phyloP scores from a whole-genome alignment of 2,329 filamentous ascomycete species.

The Calonectria honghensis region DNA sequence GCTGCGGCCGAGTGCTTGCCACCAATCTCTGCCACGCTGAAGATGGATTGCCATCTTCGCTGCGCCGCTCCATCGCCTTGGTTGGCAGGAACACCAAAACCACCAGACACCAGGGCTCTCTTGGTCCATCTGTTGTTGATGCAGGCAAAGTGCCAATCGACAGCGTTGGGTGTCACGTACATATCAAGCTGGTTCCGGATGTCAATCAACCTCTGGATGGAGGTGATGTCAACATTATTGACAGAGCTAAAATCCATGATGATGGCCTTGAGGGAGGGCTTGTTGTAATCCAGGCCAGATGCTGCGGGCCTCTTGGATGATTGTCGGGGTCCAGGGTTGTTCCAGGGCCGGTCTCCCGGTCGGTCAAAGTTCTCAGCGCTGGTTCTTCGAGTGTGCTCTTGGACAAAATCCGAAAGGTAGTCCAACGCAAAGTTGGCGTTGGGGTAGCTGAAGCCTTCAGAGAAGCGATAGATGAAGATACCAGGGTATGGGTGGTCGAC shows the following conservation, averaged over 20 bases:
- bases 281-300: conserved; percentile 62
- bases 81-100: conserved; percentile 88
- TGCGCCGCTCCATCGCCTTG: conserved; percentile 64
- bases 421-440: conserved; percentile 94
- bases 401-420: conserved; percentile 81
- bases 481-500: conserved; percentile 91
- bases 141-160: conserved; percentile 97
- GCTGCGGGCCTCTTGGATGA: conserved; percentile 65
- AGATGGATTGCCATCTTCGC: conserved; percentile 93
- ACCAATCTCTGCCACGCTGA: conserved; percentile 91
- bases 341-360: conserved; percentile 92
- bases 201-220: conserved; percentile 93
- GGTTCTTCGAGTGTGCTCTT: conserved; percentile 83
- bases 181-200: conserved; percentile 94
- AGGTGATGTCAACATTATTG: conserved; percentile 95
- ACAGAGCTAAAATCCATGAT: conserved; percentile 96
- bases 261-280: conserved; percentile 88
- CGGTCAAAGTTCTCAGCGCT: conserved; percentile 79
- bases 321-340: conserved; percentile 84
- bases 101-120: conserved; percentile 88
- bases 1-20: conserved; percentile 82
- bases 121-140: conserved; percentile 95
- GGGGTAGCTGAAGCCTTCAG: conserved; percentile 96
- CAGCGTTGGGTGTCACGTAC: conserved; percentile 85
- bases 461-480: conserved; percentile 96